phyloP scores from a whole-genome alignment of 495 filamentous ascomycete genomes.

The Penicillium verhagenii region DNA sequence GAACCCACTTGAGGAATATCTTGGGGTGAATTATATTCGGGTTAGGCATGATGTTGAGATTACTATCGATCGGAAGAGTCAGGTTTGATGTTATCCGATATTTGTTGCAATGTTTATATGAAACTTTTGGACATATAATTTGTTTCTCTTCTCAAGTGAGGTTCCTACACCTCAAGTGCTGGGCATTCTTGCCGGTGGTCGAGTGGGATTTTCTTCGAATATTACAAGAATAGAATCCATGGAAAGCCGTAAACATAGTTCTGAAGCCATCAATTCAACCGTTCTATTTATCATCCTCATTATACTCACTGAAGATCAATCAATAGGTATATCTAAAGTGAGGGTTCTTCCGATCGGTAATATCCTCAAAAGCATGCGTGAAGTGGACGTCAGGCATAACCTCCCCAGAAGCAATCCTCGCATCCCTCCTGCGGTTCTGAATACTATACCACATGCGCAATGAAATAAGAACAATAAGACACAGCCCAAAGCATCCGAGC shows the following conservation, averaged over 20 bases:
- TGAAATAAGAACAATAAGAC: slow-evolving; percentile 28
- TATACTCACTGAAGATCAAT: neutral
- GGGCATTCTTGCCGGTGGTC: too few relatives aligned
- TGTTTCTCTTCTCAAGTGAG: too few relatives aligned
- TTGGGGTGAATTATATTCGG: slow-evolving; percentile 17
- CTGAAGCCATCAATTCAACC: too few relatives aligned
- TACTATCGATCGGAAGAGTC: neutral
- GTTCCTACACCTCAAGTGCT: too few relatives aligned
- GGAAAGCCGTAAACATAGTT: too few relatives aligned
- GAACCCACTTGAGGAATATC: slow-evolving; percentile 7
- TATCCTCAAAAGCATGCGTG: slow-evolving; percentile 42
- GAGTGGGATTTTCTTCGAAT: too few relatives aligned
- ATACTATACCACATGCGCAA: slow-evolving; percentile 27
- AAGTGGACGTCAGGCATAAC: slow-evolving; percentile 25
- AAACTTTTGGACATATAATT: too few relatives aligned
- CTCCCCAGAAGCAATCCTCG: slow-evolving; percentile 24
- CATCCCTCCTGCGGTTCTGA: slow-evolving; percentile 36
- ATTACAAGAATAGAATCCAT: too few relatives aligned
- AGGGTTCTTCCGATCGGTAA: slow-evolving; percentile 44
- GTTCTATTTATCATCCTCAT: neutral
- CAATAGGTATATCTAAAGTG: slow-evolving; percentile 36
- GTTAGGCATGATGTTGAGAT: slow-evolving; percentile 19
- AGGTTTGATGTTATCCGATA: neutral
- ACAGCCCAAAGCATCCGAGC: slow-evolving; percentile 33
- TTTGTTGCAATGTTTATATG: neutral